phyloP scores from a whole-genome alignment of 2,329 filamentous ascomycete genomes.

The Stromatinia cepivora region DNA sequence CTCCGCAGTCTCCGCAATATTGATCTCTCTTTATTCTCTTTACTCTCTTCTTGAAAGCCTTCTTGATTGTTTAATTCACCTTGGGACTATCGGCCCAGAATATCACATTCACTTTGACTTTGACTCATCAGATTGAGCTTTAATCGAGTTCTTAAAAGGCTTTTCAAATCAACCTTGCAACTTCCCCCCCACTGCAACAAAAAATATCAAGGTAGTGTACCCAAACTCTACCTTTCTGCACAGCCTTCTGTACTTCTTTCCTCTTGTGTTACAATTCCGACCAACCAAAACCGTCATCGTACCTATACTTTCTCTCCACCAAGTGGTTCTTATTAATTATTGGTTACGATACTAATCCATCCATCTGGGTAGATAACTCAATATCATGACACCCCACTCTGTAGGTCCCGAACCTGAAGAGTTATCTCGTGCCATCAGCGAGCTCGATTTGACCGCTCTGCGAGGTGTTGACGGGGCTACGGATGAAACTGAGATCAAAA shows the following conservation, averaged over 20 bases:
- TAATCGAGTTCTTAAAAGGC: background rate
- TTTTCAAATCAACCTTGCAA: background rate
- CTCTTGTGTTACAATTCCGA: background rate
- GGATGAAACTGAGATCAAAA: constrained; percentile 6
- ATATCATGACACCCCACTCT: constrained; percentile 22
- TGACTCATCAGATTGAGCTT: constrained; percentile 3
- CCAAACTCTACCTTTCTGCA: constrained; percentile 5
- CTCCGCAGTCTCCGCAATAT: background rate
- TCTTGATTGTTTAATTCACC: background rate
- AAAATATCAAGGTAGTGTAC: background rate
- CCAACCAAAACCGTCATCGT: background rate
- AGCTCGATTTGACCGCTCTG: constrained; percentile 31
- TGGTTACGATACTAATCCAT: constrained; percentile 8
- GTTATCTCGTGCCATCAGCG: constrained; percentile 34
- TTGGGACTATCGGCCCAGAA: background rate
- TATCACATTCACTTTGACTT: background rate
- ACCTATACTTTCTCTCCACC: background rate
- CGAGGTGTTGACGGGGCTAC: constrained; percentile 23
- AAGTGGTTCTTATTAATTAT: background rate
- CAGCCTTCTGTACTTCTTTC: constrained; percentile 12
- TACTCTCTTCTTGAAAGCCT: background rate
- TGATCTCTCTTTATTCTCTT: no score
- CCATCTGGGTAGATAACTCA: background rate
- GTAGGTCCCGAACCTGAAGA: constrained; percentile 25
- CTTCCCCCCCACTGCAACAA: background rate